Evolutionary conservation across 352 stramenopile species (phyloP).

Genomic region (Pythium phragmitis): DNA sequence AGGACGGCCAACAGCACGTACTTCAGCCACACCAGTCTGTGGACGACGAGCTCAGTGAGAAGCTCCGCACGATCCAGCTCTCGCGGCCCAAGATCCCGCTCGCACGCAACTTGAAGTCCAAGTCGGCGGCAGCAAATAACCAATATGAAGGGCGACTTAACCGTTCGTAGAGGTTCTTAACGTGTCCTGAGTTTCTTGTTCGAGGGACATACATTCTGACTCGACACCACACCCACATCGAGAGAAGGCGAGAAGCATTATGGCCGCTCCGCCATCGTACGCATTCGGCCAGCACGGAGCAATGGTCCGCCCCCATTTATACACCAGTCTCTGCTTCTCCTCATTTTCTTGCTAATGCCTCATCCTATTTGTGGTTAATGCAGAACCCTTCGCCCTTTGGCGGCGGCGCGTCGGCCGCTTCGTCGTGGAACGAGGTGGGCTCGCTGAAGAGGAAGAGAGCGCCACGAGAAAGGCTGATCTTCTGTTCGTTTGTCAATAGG

Average conservation of each 20-base stretch:
- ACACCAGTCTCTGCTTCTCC: neutral
- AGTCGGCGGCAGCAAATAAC: conserved; percentile 26
- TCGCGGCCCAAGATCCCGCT: conserved; percentile 47
- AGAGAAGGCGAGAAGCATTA: conserved; percentile 1
- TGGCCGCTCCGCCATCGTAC: conserved; percentile 12
- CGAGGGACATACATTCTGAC: conserved; percentile 12
- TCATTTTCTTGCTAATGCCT: neutral
- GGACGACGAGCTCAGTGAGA: conserved; percentile 61
- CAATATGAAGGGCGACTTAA: conserved; percentile 11
- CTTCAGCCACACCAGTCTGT: conserved; percentile 30
- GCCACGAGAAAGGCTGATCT: neutral
- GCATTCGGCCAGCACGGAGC: neutral
- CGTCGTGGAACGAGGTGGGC: conserved; percentile 25
- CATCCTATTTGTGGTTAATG: neutral
- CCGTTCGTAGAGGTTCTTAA: conserved; percentile 24
- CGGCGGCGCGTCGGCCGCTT: neutral
- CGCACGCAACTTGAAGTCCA: conserved; percentile 30
- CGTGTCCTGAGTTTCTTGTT: neutral
- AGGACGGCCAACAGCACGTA: conserved; percentile 7
- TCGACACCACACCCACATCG: conserved; percentile 9
- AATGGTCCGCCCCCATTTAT: neutral
- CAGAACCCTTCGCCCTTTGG: conserved; percentile 7
- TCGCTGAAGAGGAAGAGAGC: neutral
- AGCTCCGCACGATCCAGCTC: conserved; percentile 68
- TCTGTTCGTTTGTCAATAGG: conserved; percentile 26